Percentiles rank a stretch among this genome's conserved stretches.
phyloP scores from a whole-genome alignment of 805 yeast species.

The Myxozyma neotropica region DNA sequence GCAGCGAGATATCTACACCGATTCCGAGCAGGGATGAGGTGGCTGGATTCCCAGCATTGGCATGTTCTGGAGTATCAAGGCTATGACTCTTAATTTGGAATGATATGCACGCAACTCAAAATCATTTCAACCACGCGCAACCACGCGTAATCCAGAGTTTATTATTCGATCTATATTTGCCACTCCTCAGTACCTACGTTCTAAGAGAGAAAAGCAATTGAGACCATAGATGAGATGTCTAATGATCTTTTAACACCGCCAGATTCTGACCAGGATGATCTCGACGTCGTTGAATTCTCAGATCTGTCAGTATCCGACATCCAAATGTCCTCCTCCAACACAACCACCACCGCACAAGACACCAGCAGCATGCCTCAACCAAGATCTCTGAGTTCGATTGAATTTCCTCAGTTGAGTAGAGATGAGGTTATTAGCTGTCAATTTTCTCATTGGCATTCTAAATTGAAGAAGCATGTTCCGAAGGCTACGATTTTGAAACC shows the following conservation, averaged over 20 bases:
- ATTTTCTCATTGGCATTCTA: constrained; percentile 58
- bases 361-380: too few relatives aligned
- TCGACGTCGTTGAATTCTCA: not conserved
- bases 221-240: not conserved
- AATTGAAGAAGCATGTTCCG: constrained; percentile 54
- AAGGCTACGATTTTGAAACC: constrained; percentile 57
- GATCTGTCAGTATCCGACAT: not conserved
- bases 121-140: too few relatives aligned
- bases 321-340: not conserved
- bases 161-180: too few relatives aligned
- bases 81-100: too few relatives aligned
- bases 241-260: constrained; percentile 4
- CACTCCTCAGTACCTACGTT: too few relatives aligned
- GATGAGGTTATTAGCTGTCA: constrained; percentile 32
- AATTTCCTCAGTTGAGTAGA: constrained; percentile 43
- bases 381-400: too few relatives aligned
- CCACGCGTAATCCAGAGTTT: too few relatives aligned
- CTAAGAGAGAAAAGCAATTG: not conserved
- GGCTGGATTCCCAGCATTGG: too few relatives aligned
- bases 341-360: not conserved
- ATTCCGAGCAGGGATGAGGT: too few relatives aligned
- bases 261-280: constrained; percentile 1
- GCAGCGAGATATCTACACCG: too few relatives aligned
- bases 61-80: too few relatives aligned
- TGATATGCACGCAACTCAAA: too few relatives aligned